Evolutionary conservation across 2,329 filamentous ascomycete species (phyloP), one percentile per base, ranked within the genome.

Genomic region (Colletotrichum sp.): DNA sequence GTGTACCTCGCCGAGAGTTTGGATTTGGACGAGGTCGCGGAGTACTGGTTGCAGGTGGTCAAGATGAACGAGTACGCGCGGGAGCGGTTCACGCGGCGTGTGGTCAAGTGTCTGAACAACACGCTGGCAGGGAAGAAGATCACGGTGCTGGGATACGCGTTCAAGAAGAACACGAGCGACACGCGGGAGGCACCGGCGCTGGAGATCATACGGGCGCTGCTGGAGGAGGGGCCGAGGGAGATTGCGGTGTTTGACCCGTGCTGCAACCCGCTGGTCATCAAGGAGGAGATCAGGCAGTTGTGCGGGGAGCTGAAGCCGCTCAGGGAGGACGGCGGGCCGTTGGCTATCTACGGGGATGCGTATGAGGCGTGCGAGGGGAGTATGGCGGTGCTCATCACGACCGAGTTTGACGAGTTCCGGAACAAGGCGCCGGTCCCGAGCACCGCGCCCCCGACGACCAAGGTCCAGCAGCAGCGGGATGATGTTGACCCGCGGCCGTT

Each of bases 91-190:
- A 89, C 90, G 10, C 88, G 88, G 78, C 89, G 91, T 52, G 90
- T 96, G 65, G 90, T 95, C 79, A 88, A 87, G 77, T 90, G 90
- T 70, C 87, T 96, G 69, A 92, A 94, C 84, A 92, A 93, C 82
- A 94, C 92, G 9, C 86, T 95, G 8, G 87, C 88, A 2, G 90
- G 90, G 73, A 95, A 95, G 86, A 95, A 94, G 84, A 85, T 96
- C 16, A 89, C 92, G 2, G 86, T 96, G 3, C 88, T 96, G 6
- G 94, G 94, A 4, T 96, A 93, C 79, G 93, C 94, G 10, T 96
- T 94, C 86, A 96, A 96, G 87, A 94, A 94, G 84, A 90, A 95
- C 82, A 96, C 94, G 0, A 91, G 90, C 16, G 94, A 96, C 81
- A 94, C 93, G 7, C 89, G 94, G 52, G 94, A 95, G 81, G 92